Percentiles rank a stretch among this genome's conserved stretches.
phyloP scores from a whole-genome alignment of 257 asterid species.

The Solanum paucissectum region DNA sequence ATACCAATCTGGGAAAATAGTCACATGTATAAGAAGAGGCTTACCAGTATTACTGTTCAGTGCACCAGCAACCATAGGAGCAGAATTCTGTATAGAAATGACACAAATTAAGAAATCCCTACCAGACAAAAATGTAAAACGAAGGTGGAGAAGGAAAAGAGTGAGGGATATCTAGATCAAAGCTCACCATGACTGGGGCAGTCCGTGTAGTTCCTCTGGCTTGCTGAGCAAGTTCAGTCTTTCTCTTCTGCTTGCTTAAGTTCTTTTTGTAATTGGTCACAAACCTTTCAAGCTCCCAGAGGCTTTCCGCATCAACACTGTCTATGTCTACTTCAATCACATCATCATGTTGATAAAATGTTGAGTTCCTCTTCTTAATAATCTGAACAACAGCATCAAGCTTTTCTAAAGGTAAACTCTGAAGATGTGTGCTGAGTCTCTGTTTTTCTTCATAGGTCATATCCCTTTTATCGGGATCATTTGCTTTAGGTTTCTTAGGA shows the following conservation, averaged over 20 bases:
- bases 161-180: not conserved
- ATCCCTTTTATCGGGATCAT: constrained; percentile 11
- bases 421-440: constrained; percentile 12
- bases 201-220: not conserved
- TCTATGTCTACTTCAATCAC: constrained; percentile 20
- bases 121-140: not conserved
- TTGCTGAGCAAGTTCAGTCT: constrained; percentile 5
- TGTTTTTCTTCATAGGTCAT: constrained; percentile 21
- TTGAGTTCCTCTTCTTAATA: constrained; percentile 11
- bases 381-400: constrained; percentile 20
- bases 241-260: constrained; percentile 10
- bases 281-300: constrained; percentile 23
- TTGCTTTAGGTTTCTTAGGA: constrained; percentile 19
- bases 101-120: not conserved
- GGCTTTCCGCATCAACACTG: constrained; percentile 12
- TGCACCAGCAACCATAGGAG: not conserved
- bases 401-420: constrained; percentile 10
- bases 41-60: constrained; percentile 3
- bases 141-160: not conserved
- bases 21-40: not conserved
- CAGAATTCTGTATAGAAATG: constrained; percentile 1
- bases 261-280: constrained; percentile 15
- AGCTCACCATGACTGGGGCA: constrained; percentile 2
- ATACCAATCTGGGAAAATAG: not conserved
- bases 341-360: constrained; percentile 10